Percentiles rank a stretch among this genome's conserved stretches.
These are phyloP conservation scores for Aphanocladium album DNA, from an alignment of 2,329 filamentous ascomycete genomes.

Conservation along the genomic window DNA sequence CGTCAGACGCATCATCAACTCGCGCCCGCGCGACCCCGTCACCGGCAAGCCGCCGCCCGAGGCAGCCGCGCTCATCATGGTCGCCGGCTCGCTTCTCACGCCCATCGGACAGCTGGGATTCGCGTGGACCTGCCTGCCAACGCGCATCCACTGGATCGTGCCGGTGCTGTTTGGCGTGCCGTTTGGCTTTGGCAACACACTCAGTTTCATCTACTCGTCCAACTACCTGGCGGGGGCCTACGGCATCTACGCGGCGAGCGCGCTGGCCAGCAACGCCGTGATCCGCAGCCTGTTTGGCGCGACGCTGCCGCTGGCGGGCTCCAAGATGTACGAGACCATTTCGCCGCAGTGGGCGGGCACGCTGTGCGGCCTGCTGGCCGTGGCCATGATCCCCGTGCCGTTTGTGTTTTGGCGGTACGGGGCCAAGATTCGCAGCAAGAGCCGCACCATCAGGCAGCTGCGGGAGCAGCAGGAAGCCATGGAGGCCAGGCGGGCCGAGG, in stretches of 20 bases:
- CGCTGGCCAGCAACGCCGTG: slow-evolving; percentile 70
- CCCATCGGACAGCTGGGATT: slow-evolving; percentile 81
- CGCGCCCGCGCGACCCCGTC: slow-evolving; percentile 66
- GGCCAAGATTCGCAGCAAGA: slow-evolving; percentile 46
- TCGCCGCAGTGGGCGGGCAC: slow-evolving; percentile 77
- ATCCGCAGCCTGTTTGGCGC: slow-evolving; percentile 12
- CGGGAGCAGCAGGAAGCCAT: slow-evolving; percentile 39
- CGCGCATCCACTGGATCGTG: slow-evolving; percentile 73
- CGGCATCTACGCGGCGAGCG: slow-evolving; percentile 75
- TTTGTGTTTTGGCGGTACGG: slow-evolving; percentile 69
- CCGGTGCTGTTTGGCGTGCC: slow-evolving; percentile 74
- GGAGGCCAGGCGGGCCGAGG: slow-evolving; percentile 27
- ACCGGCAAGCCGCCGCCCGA: slow-evolving; percentile 73
- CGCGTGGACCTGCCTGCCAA: slow-evolving; percentile 78
- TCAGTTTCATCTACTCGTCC: slow-evolving; percentile 75
- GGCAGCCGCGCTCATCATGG: slow-evolving; percentile 74
- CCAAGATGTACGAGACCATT: slow-evolving; percentile 63
- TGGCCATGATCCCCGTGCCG: slow-evolving; percentile 71
- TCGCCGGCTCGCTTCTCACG: slow-evolving; percentile 67
- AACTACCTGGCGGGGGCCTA: slow-evolving; percentile 78
- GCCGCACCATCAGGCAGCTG: slow-evolving; percentile 41
- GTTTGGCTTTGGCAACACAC: slow-evolving; percentile 71
- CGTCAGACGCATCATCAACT: slow-evolving; percentile 71
- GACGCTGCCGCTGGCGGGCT: slow-evolving; percentile 30
- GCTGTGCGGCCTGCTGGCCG: slow-evolving; percentile 67